Percentiles rank a stretch among this genome's conserved stretches.
phyloP scores from a whole-genome alignment of 1,139 yeast genomes.

The Taphrina deformans region DNA sequence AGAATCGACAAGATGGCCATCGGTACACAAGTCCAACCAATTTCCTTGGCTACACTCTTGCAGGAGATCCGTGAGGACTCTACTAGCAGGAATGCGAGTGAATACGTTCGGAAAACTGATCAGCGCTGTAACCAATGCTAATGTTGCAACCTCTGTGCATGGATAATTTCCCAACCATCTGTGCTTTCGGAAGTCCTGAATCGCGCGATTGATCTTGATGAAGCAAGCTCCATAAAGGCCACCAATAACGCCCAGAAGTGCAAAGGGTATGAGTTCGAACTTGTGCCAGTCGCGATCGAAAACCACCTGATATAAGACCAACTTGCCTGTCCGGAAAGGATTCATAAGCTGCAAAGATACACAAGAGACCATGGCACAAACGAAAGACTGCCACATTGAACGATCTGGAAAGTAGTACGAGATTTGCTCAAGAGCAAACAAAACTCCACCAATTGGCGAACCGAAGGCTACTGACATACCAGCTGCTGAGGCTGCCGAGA shows the following conservation, averaged over 20 bases:
- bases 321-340: slow-evolving; percentile 65
- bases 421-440: slow-evolving; percentile 65
- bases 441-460: slow-evolving; percentile 66
- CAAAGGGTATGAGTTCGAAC: slow-evolving; percentile 53
- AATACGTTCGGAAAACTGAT: slow-evolving; percentile 57
- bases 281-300: slow-evolving; percentile 60
- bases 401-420: slow-evolving; percentile 61
- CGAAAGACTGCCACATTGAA: slow-evolving; percentile 60
- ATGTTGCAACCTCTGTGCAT: slow-evolving; percentile 52
- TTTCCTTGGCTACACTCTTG: slow-evolving; percentile 44
- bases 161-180: slow-evolving; percentile 45
- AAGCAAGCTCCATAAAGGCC: slow-evolving; percentile 60
- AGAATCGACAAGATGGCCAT: slow-evolving; percentile 47
- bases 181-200: slow-evolving; percentile 45
- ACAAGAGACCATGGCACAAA: slow-evolving; percentile 62
- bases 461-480: slow-evolving; percentile 77
- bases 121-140: slow-evolving; percentile 55
- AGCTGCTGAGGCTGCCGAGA: slow-evolving; percentile 66
- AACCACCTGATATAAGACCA: slow-evolving; percentile 61
- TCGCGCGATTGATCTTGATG: slow-evolving; percentile 52
- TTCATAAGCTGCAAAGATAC: slow-evolving; percentile 58
- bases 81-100: slow-evolving; percentile 53
- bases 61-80: slow-evolving; percentile 51
- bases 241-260: slow-evolving; percentile 57
- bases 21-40: slow-evolving; percentile 50